Evolutionary conservation across 352 stramenopile species (phyloP).

Genomic region (Globisporangium nagaii): DNA sequence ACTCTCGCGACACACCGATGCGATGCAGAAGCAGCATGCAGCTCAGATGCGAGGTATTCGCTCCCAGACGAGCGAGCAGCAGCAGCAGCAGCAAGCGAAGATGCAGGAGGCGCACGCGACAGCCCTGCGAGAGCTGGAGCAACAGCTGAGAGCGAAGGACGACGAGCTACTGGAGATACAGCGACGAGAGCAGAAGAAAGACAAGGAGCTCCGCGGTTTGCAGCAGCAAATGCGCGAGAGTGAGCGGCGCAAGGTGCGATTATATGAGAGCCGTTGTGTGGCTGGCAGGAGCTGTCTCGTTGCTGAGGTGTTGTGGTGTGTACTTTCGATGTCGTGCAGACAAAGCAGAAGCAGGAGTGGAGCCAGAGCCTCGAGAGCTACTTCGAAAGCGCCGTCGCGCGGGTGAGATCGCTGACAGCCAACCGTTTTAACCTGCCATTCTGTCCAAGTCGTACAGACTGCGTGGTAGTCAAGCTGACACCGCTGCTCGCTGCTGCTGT

Average conservation of each 20-base stretch:
- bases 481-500: not conserved
- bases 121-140: slow-evolving; percentile 19
- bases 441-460: not conserved
- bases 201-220: slow-evolving; percentile 5
- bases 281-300: no score
- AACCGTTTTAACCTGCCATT: no score
- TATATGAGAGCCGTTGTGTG: not conserved
- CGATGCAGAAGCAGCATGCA: not conserved
- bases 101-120: slow-evolving; percentile 9
- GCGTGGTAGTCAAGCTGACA: not conserved
- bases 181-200: not conserved
- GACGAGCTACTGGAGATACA: slow-evolving; percentile 9
- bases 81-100: not conserved
- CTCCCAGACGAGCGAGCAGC: not conserved
- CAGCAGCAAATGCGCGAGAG: slow-evolving; percentile 9
- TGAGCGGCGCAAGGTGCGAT: slow-evolving; percentile 18
- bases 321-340: slow-evolving; percentile 5
- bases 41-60: not conserved
- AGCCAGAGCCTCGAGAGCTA: slow-evolving; percentile 26
- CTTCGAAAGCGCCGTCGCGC: slow-evolving; percentile 24
- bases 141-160: slow-evolving; percentile 18
- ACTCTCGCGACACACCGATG: not conserved
- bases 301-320: not conserved
- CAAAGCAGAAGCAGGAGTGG: slow-evolving; percentile 10
- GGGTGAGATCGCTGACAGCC: slow-evolving; percentile 5